phyloP scores from a whole-genome alignment of 2,329 filamentous ascomycete species.

The Xylariales sp. region DNA sequence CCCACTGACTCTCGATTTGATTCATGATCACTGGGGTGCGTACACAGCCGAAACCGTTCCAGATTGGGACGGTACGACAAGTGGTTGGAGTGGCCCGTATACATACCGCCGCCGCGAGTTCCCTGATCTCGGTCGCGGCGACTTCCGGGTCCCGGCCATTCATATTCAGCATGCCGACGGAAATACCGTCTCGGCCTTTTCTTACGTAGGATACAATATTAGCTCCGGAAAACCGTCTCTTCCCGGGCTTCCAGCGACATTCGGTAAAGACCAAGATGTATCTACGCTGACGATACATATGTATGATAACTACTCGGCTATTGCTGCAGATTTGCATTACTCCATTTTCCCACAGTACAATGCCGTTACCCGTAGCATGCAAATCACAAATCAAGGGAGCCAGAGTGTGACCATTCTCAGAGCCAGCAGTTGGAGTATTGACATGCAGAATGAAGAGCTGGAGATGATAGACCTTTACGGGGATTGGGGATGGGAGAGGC shows the following conservation, averaged over 20 bases:
- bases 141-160: conserved; percentile 58
- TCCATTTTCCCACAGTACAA: conserved; percentile 60
- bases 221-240: conserved; percentile 51
- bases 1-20: conserved; percentile 45
- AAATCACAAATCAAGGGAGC: conserved; percentile 54
- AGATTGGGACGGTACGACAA: conserved; percentile 36
- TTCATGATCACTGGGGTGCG: conserved; percentile 57
- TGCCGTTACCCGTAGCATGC: conserved; percentile 57
- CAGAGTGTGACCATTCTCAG: conserved; percentile 49
- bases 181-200: conserved; percentile 53
- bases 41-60: conserved; percentile 47
- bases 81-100: conserved; percentile 50
- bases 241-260: conserved; percentile 54
- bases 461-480: conserved; percentile 59
- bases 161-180: conserved; percentile 55
- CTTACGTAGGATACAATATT: conserved; percentile 54
- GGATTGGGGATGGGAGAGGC: conserved; percentile 58
- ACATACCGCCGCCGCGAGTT: conserved; percentile 56
- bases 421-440: conserved; percentile 56
- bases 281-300: conserved; percentile 54
- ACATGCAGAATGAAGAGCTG: conserved; percentile 54
- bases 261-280: conserved; percentile 50
- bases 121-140: conserved; percentile 59
- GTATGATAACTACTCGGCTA: conserved; percentile 53
- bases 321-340: conserved; percentile 56